phyloP scores from a whole-genome alignment of 2,329 filamentous ascomycete genomes.

The Dothistroma pini region DNA sequence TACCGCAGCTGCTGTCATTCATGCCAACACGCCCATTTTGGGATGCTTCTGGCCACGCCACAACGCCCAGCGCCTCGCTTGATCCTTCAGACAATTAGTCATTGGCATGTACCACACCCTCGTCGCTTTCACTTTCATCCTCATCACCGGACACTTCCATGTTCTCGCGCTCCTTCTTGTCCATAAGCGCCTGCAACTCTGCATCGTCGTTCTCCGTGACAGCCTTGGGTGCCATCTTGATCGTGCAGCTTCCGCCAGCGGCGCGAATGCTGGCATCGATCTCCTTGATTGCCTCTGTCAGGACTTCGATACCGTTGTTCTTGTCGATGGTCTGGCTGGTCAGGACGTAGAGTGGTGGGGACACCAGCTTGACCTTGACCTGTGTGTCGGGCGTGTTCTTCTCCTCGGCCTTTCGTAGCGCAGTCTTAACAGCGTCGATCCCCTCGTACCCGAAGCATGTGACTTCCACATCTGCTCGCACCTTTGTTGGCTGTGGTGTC shows the following conservation, averaged over 20 bases:
- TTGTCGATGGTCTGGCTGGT: conserved; percentile 97
- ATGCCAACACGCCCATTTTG: neutral
- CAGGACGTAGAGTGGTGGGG: conserved; percentile 91
- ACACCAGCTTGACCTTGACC: conserved; percentile 98
- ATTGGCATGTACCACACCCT: conserved; percentile 55
- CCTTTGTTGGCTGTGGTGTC: conserved; percentile 97
- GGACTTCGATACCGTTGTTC: conserved; percentile 71
- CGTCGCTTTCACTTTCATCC: conserved; percentile 91
- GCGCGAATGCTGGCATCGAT: conserved; percentile 76
- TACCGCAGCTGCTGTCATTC: neutral
- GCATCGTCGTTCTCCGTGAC: conserved; percentile 98
- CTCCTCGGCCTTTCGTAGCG: conserved; percentile 85
- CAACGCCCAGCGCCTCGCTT: neutral
- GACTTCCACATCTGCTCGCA: conserved; percentile 92
- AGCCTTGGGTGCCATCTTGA: conserved; percentile 99
- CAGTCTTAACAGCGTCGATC: conserved; percentile 95
- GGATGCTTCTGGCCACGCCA: neutral
- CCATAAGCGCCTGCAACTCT: conserved; percentile 95
- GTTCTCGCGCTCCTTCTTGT: conserved; percentile 98
- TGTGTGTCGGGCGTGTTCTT: conserved; percentile 88
- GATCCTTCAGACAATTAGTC: conserved; percentile 8
- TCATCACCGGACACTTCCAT: conserved; percentile 97
- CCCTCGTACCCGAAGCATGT: conserved; percentile 90
- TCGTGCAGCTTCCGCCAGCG: conserved; percentile 73
- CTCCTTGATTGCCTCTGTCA: conserved; percentile 86